Base-by-base conservation (phyloP, 371 early-diverging fungal genomes). In the Mortierella sp. region DNA sequence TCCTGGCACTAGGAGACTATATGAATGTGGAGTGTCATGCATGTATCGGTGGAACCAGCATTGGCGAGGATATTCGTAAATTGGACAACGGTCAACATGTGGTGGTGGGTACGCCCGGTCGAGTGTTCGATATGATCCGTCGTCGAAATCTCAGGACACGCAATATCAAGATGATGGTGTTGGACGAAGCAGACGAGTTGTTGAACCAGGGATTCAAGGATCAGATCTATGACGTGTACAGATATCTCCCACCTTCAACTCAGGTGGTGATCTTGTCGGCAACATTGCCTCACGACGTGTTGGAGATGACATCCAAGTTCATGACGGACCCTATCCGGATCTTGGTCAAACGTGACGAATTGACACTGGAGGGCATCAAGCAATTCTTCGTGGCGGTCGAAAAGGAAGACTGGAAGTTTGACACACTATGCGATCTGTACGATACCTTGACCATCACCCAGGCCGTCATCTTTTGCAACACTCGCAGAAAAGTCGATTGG, bases 111-210 rank as follows among this genome's bases (percentile, higher is more conserved):
- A 99, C 99, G 44, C 99, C 99, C 0, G 99, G 99, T 46, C 92
- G 99, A 83, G 98, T 99, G 22, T 94, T 90, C 74, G 99, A 99
- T 81, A 97, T 99, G 99, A 97, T 99, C 65, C 89, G 95, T 71
- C 90, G 96, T 57, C 88, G 93, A 37, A 82, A 87, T 70, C 83
- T 99, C 56, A 91, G 93, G 52, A 93, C 98, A 25, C 86, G 90
- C 43, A 78, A 94, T 54, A 95, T 99, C 77, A 97, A 96, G 82
- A 91, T 99, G 88, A 90, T 99, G 60, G 90, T 99, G 54, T 88
- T 99, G 39, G 99, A 99, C 78, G 99, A 99, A 83, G 99, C 99
- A 14, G 99, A 99, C 82, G 99, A 99, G 79, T 90, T 99, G 90
- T 88, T 99, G 60, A 94, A 94, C 72, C 84, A 87, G 52, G 99